Evolutionary conservation across 306 rosid genomes (phyloP).

Genomic region (Malus sieversii): DNA sequence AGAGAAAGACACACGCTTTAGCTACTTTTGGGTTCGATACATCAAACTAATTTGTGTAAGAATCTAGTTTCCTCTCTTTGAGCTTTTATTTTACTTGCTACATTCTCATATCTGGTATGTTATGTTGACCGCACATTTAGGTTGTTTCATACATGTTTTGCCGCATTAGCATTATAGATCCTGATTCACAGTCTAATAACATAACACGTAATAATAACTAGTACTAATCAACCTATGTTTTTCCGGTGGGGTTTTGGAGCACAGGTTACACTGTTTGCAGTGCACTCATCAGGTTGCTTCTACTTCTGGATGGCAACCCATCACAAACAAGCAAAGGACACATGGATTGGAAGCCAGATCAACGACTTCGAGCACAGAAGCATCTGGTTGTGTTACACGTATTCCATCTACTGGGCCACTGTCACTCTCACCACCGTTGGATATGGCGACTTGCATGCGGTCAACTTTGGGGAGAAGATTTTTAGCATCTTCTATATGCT

Average conservation of each 20-base stretch:
- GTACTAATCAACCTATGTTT: not conserved
- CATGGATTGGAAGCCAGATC: constrained; percentile 65
- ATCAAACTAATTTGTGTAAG: constrained; percentile 71
- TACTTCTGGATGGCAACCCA: constrained; percentile 68
- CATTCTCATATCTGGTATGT: not conserved
- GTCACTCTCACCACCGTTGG: constrained; percentile 85
- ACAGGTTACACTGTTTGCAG: constrained; percentile 74
- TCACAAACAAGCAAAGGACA: constrained; percentile 31
- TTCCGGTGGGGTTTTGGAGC: not conserved
- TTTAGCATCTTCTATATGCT: constrained; percentile 66
- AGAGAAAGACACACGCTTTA: constrained; percentile 80
- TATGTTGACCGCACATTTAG: not conserved
- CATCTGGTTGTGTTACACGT: constrained; percentile 57
- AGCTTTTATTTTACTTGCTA: not conserved
- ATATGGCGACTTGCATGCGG: constrained; percentile 85
- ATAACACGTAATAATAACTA: not conserved
- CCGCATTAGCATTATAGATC: too few relatives aligned
- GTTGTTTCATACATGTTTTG: too few relatives aligned
- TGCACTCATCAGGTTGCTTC: constrained; percentile 83
- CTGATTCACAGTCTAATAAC: not conserved
- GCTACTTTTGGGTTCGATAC: constrained; percentile 59
- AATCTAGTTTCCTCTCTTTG: not conserved
- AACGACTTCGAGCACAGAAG: constrained; percentile 38
- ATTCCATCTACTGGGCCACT: constrained; percentile 76
- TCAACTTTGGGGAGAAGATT: constrained; percentile 59